These are phyloP conservation scores for Yarrowia sp. DNA, from an alignment of 805 yeast genomes.

Conservation along the genomic window DNA sequence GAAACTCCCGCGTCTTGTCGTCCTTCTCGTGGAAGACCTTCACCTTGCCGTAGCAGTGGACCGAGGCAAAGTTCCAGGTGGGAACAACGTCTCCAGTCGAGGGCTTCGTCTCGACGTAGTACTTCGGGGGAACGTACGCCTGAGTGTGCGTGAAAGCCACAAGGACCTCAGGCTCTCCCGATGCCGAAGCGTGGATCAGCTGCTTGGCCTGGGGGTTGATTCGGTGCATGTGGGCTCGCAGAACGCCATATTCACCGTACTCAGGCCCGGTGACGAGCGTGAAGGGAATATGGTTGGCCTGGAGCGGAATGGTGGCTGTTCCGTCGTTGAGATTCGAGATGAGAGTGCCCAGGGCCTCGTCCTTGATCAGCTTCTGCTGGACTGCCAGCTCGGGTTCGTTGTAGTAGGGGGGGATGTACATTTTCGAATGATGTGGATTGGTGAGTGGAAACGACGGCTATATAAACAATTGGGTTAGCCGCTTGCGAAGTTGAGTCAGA, in stretches of 20 bases:
- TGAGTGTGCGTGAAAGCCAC: constrained; percentile 53
- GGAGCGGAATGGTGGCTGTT: constrained; percentile 32
- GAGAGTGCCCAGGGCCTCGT: constrained; percentile 54
- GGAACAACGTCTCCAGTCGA: constrained; percentile 64
- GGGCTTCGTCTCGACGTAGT: constrained; percentile 55
- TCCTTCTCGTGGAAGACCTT: constrained; percentile 43
- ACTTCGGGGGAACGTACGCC: constrained; percentile 55
- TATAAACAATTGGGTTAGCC: constrained; percentile 6
- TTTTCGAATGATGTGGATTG: not conserved
- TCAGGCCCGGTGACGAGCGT: constrained; percentile 43
- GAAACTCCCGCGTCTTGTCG: constrained; percentile 41
- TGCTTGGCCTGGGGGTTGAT: constrained; percentile 48
- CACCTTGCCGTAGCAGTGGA: constrained; percentile 55
- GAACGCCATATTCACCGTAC: constrained; percentile 36
- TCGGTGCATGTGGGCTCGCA: constrained; percentile 57
- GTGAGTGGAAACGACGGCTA: not conserved
- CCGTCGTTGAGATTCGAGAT: constrained; percentile 39
- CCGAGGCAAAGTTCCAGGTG: constrained; percentile 64
- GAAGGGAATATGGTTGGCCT: constrained; percentile 61
- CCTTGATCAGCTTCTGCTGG: constrained; percentile 42
- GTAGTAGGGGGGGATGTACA: constrained; percentile 25
- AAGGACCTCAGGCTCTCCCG: constrained; percentile 42
- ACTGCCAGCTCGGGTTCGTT: constrained; percentile 26
- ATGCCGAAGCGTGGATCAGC: not conserved
- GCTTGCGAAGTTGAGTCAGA: constrained; percentile 2